Base-by-base conservation (phyloP, 108 stramenopile genomes). In the Nannochloropsis gaditana region DNA sequence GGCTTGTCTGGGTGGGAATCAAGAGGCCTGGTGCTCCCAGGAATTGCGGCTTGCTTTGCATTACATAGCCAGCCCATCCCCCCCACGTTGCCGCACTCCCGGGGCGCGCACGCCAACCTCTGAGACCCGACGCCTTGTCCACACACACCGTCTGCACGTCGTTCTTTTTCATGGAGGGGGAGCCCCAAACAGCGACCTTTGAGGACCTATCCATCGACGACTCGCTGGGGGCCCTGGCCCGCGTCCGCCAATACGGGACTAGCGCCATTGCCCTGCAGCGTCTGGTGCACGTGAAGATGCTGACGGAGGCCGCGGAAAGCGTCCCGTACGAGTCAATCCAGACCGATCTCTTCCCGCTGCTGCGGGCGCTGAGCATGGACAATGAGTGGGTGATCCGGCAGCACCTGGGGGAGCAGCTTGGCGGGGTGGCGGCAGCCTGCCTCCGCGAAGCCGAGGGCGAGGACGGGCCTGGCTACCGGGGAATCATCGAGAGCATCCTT, bases 171-270 rank as follows among this genome's bases (percentile, higher is more conserved):
- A 89, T 89, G 88, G 85, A 85, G 43, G 44, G 83, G 50, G 85
- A 82, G 41, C 85, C 82, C n/a, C 83, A 42, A 21, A 84, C 80
- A 81, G 92, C 92, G 9, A 93, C 92, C 43, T 99, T 97, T 86
- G 96, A 98, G 90, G 97, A 98, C 90, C 92, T 99, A 59, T 96
- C 97, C 2, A 96, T 99, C 82, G 96, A 98, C 91, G 97, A 98
- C 85, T 95, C 95, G 43, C 91, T 99, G 45, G 94, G 93, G 84
- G 87, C 96, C 44, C 91, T 97, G 44, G 93, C 96, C 80, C 93
- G 98, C 5, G 90, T 98, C 73, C 94, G 94, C 21, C 93, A 94
- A 47, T 99, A 98, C 90, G 92, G 92, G 87, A 94, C 91, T 43
- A 93, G 93, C 79, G 91, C 91, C 85, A 97, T 99, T 87, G 97